Conservation (phyloP, 495 filamentous ascomycete species). For the Acidomyces sp. region DNA sequence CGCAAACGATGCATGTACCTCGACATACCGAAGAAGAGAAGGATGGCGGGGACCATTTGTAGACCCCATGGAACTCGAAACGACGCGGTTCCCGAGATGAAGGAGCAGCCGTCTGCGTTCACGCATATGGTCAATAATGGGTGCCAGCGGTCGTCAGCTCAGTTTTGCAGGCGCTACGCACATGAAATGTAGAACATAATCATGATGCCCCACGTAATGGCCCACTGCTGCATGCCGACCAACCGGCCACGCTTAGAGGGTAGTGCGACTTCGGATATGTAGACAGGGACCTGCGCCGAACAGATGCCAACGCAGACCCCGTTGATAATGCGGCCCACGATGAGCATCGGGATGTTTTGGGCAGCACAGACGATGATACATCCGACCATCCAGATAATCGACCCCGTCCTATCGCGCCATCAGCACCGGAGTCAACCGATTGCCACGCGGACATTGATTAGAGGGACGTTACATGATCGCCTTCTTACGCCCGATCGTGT, state of each 20-base stretch:
- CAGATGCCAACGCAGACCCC: conserved; percentile 64
- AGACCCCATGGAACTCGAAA: conserved; percentile 64
- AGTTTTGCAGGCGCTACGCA: background rate
- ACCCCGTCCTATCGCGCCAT: conserved; percentile 2
- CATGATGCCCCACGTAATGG: conserved; percentile 60
- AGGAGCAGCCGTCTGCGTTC: conserved; percentile 50
- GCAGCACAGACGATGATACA: conserved; percentile 57
- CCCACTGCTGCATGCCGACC: conserved; percentile 63
- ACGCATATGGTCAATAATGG: too few species aligned
- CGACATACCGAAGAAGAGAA: conserved; percentile 30
- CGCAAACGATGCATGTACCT: too few species aligned
- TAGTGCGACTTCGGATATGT: conserved; percentile 60
- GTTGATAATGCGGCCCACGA: conserved; percentile 64
- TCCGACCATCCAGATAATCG: conserved; percentile 40
- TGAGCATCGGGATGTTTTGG: conserved; percentile 61
- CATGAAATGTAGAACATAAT: conserved; percentile 73
- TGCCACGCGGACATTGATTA: conserved; percentile 14
- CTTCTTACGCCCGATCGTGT: conserved; percentile 52
- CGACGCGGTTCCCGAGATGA: conserved; percentile 42
- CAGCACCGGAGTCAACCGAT: background rate
- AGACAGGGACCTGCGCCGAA: conserved; percentile 68
- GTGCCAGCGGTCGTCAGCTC: conserved; percentile 4
- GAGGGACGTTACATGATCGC: conserved; percentile 50
- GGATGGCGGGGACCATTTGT: conserved; percentile 58
- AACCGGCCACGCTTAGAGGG: conserved; percentile 58